Conservation (phyloP, 805 yeast genomes). For the Schizosaccharomyces octosporus region DNA sequence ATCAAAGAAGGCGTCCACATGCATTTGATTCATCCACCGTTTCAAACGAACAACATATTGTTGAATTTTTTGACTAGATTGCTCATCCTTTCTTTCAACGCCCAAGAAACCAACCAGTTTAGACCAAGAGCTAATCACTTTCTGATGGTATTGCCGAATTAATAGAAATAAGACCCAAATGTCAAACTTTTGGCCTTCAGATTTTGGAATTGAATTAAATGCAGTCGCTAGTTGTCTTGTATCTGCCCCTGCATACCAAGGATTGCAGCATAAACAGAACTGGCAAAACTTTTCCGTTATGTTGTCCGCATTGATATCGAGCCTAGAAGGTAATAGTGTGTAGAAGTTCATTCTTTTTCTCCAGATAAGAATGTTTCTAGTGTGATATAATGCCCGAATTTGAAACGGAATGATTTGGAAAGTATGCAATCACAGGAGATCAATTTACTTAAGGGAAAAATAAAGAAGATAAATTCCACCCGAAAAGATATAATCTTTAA, state of each 20-base stretch:
- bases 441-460: too few relatives aligned
- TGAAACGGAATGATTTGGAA: too few relatives aligned
- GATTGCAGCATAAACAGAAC: neutral
- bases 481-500: too few relatives aligned
- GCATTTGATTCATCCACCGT: constrained; percentile 9
- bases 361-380: too few relatives aligned
- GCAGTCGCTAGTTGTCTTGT: constrained; percentile 6
- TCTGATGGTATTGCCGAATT: constrained; percentile 6
- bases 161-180: constrained; percentile 4
- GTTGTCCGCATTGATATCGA: neutral
- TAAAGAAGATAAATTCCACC: too few relatives aligned
- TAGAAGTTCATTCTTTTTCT: neutral
- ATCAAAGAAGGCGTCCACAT: constrained; percentile 8
- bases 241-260: neutral
- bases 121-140: constrained; percentile 8
- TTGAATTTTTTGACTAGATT: constrained; percentile 7
- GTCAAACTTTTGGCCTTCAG: constrained; percentile 7
- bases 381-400: too few relatives aligned
- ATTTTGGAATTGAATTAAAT: constrained; percentile 7
- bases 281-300: neutral
- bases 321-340: neutral
- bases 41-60: constrained; percentile 8
- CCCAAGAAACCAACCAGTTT: constrained; percentile 7
- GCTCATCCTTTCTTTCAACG: constrained; percentile 8
- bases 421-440: too few relatives aligned